Base-by-base conservation (phyloP, 257 asterid species). In the Capsicum baccatum region DNA sequence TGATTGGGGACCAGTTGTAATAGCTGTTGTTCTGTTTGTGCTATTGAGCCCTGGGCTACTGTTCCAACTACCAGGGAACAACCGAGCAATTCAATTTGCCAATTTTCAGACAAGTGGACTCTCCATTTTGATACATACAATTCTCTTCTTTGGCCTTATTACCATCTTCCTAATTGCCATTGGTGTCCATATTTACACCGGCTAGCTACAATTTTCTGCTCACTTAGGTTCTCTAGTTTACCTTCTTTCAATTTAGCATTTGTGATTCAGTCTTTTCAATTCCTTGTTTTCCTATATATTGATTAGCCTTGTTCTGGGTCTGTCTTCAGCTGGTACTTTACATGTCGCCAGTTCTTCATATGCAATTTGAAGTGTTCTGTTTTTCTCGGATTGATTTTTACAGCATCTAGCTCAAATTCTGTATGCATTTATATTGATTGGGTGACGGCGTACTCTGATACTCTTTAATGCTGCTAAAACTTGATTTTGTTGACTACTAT, bases 1-100 rank as follows among this genome's bases (percentile, higher is more conserved):
- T 8, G 98, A 96, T 84, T 96, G 98, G 99, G 99, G 97, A 10
- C 98, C 98, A 35, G 97, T 93, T 44, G 91, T 94, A 78, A 95
- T 94, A 11, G 97, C 94, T 26, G 96, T 94, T 87, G 94, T 96
- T 89, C 94, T 94, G 85, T 96, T 94, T 87, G 91, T 94, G 69
- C 89, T 94, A 88, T 80, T 96, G 69, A 92, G 94, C 5, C 98
- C 98, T 47, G 98, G 98, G 9, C 90, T 96, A 68, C 91, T 96
- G 83, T 85, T 96, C 83, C 99, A 96, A 91, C 79, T 93, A 0
- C 98, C 99, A 26, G 97, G 97, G 52, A 92, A 85, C 8, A 91
- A 37, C 87, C 91, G 98, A 37, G 88, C 86, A 44, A 90, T 94
- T 5, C 95, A 93, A 88, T 96, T 94, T n/a, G 91, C 94, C 6